Conservation (phyloP, 192 early-diverging fungal genomes). For the Piromyces finnis region DNA sequence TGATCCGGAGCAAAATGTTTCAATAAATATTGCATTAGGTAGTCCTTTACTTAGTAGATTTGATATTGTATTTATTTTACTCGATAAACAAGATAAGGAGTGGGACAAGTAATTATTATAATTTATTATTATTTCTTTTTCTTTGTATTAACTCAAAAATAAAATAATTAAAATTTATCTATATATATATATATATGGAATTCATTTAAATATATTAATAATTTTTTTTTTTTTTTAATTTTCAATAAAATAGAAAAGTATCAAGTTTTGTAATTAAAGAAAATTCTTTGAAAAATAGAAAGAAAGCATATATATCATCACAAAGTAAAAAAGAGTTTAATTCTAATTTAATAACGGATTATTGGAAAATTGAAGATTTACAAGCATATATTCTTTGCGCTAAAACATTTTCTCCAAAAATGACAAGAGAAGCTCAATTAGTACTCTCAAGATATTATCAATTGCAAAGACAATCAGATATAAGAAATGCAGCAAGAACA, state of each 20-base stretch:
- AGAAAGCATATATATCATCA: background rate
- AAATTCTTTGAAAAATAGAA: slow-evolving; percentile 2
- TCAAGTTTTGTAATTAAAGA: slow-evolving; percentile 17
- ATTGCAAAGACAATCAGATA: slow-evolving; percentile 42
- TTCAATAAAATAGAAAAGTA: slow-evolving; percentile 5
- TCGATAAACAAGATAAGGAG: slow-evolving; percentile 37
- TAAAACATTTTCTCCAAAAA: slow-evolving; percentile 31
- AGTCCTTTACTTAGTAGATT: slow-evolving; percentile 53
- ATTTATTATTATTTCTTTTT: slow-evolving; percentile 4
- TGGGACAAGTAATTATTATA: slow-evolving; percentile 41
- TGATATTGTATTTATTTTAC: slow-evolving; percentile 49
- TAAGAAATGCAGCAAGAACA: slow-evolving; percentile 45
- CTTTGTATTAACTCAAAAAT: slow-evolving; percentile 4
- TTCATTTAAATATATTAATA: slow-evolving; percentile 18
- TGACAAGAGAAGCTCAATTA: slow-evolving; percentile 35
- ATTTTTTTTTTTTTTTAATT: slow-evolving; percentile 2
- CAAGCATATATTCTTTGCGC: slow-evolving; percentile 48
- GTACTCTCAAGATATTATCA: slow-evolving; percentile 57
- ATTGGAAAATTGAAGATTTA: slow-evolving; percentile 40
- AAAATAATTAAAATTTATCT: no score
- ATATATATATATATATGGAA: no score
- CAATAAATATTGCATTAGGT: slow-evolving; percentile 48
- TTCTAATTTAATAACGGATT: background rate
- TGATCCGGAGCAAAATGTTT: slow-evolving; percentile 31
- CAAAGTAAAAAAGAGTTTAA: background rate